A percentile compares a stretch with the other conserved stretches of the same genome.
Conservation (phyloP, 148 eudicot genomes). For the Talinum fruticosum region DNA sequence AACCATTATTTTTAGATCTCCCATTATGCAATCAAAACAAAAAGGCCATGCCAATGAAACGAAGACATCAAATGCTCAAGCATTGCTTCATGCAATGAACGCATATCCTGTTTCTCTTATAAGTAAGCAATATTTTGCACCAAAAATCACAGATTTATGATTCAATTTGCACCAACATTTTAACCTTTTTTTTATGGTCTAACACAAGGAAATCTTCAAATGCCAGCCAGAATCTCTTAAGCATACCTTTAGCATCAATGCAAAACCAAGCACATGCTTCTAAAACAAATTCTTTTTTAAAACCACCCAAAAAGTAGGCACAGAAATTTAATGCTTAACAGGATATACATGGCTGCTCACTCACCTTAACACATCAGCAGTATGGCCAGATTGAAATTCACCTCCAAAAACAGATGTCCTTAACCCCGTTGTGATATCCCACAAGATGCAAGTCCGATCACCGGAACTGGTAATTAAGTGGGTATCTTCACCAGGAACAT, state of each 20-base stretch:
- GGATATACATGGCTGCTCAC: slow-evolving; percentile 6
- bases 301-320: not conserved
- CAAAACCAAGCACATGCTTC: not conserved
- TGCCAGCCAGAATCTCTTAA: not conserved
- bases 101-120: not conserved
- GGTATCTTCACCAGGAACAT: slow-evolving; percentile 88
- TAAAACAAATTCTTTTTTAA: not conserved
- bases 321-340: not conserved
- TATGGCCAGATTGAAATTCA: slow-evolving; percentile 96
- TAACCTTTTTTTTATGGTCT: too few relatives aligned
- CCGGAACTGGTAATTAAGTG: slow-evolving; percentile 93
- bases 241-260: not conserved
- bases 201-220: not conserved
- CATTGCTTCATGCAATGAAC: not conserved
- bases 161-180: not conserved
- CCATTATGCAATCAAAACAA: not conserved
- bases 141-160: not conserved
- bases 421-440: slow-evolving; percentile 95
- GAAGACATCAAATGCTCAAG: not conserved
- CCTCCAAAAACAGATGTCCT: slow-evolving; percentile 97
- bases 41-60: not conserved
- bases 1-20: not conserved
- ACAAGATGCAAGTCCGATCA: slow-evolving; percentile 88
- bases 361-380: slow-evolving; percentile 88
- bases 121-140: too few relatives aligned